Evolutionary conservation across 257 asterid genomes (phyloP).

Genomic region (Przewalskia tangutica): DNA sequence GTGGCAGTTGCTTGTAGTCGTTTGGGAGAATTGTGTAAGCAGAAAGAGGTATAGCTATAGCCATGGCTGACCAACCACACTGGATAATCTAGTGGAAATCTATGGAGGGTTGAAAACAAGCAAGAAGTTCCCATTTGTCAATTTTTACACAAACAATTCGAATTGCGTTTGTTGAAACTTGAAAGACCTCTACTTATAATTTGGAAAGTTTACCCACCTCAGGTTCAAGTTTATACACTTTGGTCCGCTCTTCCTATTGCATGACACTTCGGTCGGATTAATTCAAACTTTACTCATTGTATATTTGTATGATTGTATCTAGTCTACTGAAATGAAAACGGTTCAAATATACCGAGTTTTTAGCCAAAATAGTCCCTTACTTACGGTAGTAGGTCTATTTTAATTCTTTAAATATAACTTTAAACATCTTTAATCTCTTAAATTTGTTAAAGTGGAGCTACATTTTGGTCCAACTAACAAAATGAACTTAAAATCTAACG

Average conservation of each 20-base stretch:
- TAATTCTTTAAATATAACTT: neutral
- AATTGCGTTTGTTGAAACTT: neutral
- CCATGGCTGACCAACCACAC: neutral
- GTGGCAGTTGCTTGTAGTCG: neutral
- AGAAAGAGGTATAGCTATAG: neutral
- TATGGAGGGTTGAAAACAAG: neutral
- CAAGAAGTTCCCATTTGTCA: neutral
- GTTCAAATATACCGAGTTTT: neutral
- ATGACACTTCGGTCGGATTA: neutral
- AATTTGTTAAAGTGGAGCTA: neutral
- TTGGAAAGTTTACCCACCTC: neutral
- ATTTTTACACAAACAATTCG: neutral
- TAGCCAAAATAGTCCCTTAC: neutral
- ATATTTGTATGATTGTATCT: too few relatives aligned
- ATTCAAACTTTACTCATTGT: neutral
- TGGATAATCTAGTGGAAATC: neutral
- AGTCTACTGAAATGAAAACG: too few relatives aligned
- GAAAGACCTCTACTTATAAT: neutral
- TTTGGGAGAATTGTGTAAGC: neutral
- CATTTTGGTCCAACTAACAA: neutral
- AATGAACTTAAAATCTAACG: neutral
- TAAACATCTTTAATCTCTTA: neutral
- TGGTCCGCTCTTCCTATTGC: neutral
- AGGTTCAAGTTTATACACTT: neutral
- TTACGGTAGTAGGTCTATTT: neutral